These are phyloP conservation scores for Torulaspora pretoriensis DNA, from an alignment of 1,139 yeast genomes.

Conservation along the genomic window DNA sequence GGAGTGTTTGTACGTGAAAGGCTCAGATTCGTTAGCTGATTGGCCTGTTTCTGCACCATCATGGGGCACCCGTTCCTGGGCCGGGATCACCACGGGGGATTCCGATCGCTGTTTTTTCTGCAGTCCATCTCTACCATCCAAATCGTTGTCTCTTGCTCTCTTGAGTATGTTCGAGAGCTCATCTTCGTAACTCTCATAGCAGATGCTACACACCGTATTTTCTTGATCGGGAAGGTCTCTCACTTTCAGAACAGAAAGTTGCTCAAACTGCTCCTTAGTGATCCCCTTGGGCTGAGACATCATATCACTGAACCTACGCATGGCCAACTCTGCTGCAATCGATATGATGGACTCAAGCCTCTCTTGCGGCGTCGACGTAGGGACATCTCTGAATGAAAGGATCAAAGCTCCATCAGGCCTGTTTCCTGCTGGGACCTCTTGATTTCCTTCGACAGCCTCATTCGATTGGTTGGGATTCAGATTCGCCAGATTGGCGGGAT, in stretches of 20 bases:
- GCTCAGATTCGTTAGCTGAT: constrained; percentile 16
- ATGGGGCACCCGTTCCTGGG: constrained; percentile 4
- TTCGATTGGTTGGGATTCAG: constrained; percentile 9
- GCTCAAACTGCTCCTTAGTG: constrained; percentile 48
- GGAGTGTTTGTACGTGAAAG: constrained; percentile 47
- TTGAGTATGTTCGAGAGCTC: constrained; percentile 16
- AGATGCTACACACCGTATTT: constrained; percentile 55
- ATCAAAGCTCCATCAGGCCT: constrained; percentile 38
- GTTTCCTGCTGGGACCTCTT: constrained; percentile 6
- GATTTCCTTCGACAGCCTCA: constrained; percentile 7
- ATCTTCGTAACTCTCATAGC: constrained; percentile 55
- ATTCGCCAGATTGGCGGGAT: constrained; percentile 16
- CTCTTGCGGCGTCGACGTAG: constrained; percentile 36
- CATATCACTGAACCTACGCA: constrained; percentile 52
- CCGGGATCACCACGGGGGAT: constrained; percentile 13
- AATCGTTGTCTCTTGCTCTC: constrained; percentile 23
- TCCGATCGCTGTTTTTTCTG: constrained; percentile 23
- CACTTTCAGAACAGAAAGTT: constrained; percentile 41
- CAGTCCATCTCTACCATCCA: constrained; percentile 24
- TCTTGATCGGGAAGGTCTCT: constrained; percentile 35
- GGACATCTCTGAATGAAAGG: constrained; percentile 61
- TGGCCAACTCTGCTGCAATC: constrained; percentile 66
- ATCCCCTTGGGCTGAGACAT: constrained; percentile 46
- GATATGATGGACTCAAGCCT: constrained; percentile 50
- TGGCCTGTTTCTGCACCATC: constrained; percentile 1